Percentiles rank a stretch among this genome's conserved stretches.
phyloP scores from a whole-genome alignment of 495 filamentous ascomycete species.

The Amphirosellinia nigrospora region DNA sequence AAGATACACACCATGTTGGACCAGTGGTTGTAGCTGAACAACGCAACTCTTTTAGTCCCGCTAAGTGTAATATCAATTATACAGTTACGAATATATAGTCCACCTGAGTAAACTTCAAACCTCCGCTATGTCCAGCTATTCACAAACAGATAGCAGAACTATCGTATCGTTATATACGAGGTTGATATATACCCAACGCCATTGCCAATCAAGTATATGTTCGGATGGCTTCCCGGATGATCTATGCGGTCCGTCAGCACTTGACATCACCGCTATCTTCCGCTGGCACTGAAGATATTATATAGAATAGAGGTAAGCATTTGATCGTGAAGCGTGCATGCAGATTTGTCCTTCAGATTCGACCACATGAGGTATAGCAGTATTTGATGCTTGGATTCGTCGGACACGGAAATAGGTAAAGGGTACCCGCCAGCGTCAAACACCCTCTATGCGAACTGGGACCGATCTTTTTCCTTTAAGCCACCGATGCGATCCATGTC shows the following conservation, averaged over 20 bases:
- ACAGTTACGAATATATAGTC: slow-evolving; percentile 43
- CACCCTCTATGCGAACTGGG: slow-evolving; percentile 43
- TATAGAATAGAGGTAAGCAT: slow-evolving; percentile 34
- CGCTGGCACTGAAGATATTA: slow-evolving; percentile 5
- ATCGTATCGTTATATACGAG: slow-evolving; percentile 42
- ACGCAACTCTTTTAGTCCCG: slow-evolving; percentile 11
- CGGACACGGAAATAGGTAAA: neutral
- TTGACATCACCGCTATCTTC: slow-evolving; percentile 32
- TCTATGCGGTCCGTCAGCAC: slow-evolving; percentile 34
- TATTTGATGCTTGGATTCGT: slow-evolving; percentile 3
- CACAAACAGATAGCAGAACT: slow-evolving; percentile 26
- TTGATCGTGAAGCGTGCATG: slow-evolving; percentile 40
- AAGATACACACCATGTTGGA: neutral
- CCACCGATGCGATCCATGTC: slow-evolving; percentile 96
- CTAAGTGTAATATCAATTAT: slow-evolving; percentile 37
- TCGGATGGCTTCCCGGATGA: slow-evolving; percentile 14
- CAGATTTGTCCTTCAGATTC: slow-evolving; percentile 35
- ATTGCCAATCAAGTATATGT: slow-evolving; percentile 17
- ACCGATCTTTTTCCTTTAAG: slow-evolving; percentile 80
- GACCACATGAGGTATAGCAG: slow-evolving; percentile 23
- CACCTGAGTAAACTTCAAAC: slow-evolving; percentile 20
- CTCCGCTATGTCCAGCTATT: slow-evolving; percentile 27
- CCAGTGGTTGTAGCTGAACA: neutral
- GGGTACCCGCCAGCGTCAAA: neutral
- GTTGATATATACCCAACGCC: slow-evolving; percentile 36